Evolutionary conservation across 768 basidiomycete genomes (phyloP).

Genomic region (Termitomyces sp.): DNA sequence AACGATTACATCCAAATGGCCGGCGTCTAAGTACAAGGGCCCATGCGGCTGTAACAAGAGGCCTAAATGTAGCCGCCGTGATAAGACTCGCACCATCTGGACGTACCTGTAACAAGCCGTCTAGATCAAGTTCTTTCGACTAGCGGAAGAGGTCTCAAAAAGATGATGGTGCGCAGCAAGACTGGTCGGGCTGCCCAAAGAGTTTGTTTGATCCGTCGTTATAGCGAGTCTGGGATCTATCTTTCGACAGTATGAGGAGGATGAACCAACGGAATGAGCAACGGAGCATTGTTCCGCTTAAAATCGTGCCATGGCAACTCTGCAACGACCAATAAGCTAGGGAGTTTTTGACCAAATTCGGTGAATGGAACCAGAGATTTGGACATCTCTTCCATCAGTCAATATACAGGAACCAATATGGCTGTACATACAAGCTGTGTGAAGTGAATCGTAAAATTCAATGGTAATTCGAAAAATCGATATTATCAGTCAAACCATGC

Average conservation of each 20-base stretch:
- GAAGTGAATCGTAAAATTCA: too few relatives aligned
- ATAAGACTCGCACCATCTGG: background rate
- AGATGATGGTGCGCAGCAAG: background rate
- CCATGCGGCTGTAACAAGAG: background rate
- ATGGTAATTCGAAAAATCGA: background rate
- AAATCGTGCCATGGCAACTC: background rate
- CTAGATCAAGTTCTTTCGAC: too few relatives aligned
- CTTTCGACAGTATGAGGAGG: background rate
- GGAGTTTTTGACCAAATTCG: too few relatives aligned
- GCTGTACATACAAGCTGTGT: background rate
- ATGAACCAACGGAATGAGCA: too few relatives aligned
- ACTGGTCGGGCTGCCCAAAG: background rate
- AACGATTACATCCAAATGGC: background rate
- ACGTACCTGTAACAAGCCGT: background rate
- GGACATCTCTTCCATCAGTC: background rate
- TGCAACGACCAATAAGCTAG: background rate
- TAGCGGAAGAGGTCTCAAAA: background rate
- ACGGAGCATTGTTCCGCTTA: background rate
- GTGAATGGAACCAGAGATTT: background rate
- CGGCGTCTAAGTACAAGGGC: background rate
- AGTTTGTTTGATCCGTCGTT: background rate
- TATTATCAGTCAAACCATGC: background rate
- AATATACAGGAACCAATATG: background rate
- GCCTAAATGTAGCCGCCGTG: background rate
- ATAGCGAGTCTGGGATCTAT: background rate